These are phyloP conservation scores for Camellia oleifera DNA, from an alignment of 179 eudicot species.

Conservation along the genomic window DNA sequence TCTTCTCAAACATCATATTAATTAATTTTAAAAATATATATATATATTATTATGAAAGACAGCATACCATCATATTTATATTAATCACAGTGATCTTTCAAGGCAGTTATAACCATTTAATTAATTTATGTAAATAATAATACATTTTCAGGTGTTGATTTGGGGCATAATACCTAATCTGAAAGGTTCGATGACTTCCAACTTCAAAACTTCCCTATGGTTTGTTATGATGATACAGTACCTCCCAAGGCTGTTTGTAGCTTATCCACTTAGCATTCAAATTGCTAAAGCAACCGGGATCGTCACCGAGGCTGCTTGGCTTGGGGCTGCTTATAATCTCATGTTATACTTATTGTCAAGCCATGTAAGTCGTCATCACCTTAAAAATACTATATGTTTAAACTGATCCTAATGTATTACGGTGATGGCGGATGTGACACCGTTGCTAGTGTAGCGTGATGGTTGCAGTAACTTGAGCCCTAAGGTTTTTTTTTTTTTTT, in stretches of 20 bases:
- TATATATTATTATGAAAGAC: no score
- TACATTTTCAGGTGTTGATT: constrained; percentile 6
- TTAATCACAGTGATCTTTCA: neutral
- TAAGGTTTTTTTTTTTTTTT: no score
- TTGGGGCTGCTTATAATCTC: constrained; percentile 14
- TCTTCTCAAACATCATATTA: neutral
- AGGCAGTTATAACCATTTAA: neutral
- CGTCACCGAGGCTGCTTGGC: constrained; percentile 5
- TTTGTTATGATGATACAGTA: neutral
- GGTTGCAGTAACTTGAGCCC: no score
- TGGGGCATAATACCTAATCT: constrained; percentile 9
- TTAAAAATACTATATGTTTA: no score
- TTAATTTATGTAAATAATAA: neutral
- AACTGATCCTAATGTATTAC: no score
- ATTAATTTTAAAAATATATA: no score
- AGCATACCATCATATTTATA: no score
- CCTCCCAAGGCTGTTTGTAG: neutral
- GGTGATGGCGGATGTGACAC: no score
- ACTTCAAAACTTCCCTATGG: neutral
- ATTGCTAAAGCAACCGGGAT: constrained; percentile 10
- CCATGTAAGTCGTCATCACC: constrained; percentile 10
- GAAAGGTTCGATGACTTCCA: neutral
- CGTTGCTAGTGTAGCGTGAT: no score
- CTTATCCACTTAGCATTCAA: constrained; percentile 3
- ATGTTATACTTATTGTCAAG: neutral